Evolutionary conservation across 2,329 filamentous ascomycete species (phyloP), one percentile per base, ranked within the genome.

Genomic region (Colletotrichum limetticola): DNA sequence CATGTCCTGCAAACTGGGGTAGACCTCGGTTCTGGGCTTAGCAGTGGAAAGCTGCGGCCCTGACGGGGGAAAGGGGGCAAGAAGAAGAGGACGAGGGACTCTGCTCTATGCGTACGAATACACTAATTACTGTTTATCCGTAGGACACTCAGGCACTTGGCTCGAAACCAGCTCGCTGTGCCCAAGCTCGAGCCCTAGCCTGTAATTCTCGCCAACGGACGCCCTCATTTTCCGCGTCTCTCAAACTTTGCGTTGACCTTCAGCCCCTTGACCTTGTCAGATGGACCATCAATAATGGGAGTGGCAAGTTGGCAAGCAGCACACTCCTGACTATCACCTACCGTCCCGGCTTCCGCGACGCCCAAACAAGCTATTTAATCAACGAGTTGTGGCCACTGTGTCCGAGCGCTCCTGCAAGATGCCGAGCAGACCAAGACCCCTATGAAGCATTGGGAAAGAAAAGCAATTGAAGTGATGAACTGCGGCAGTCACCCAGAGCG

Each of bases 261-360:
- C 26, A 56, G 56, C 59, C 66, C 69, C 70, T 70, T 64, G 66
- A 72, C 70, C 70, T 60, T 72, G 70, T 72, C 59, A 24, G 55
- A 72, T 70, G 70, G 70, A 58, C 55, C 55, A 9, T 65, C 70
- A 72, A 72, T 69, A 65, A 64, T 42, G 59, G 59, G 59, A 72
- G 70, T 72, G 66, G 70, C 66, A 56, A 65, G 59, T 68, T 65
- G 53, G 53, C 32, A 59, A 72, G 19, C 30, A 65, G 60, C 55
- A 69, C 26, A 52, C 70, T 64, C 70, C 70, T 72, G 59, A 64
- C 60, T 59, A 64, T 59, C 59, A 60, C 66, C 62, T 49, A 35
- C 70, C 53, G 70, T 69, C 66, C 70, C 66, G 70, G 66, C 70
- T 72, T 69, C 66, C 70, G 66, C 70, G 59, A 69, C 53, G 37